Base-by-base conservation (phyloP, 345 rosid species). In the Moringa oleifera region DNA sequence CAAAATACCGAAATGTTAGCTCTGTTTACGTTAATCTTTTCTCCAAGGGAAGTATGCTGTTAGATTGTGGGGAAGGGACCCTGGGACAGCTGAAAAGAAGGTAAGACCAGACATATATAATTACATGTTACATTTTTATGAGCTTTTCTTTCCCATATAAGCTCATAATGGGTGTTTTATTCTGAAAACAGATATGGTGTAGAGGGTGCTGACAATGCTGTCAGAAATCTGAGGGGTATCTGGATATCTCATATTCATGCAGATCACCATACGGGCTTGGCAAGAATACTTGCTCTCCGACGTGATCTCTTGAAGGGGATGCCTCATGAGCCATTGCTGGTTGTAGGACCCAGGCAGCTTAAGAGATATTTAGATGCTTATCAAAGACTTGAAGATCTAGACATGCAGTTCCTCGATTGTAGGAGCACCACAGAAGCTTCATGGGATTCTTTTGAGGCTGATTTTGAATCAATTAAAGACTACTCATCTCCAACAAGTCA, bases 231-330 rank as follows among this genome's bases (percentile, higher is more conserved):
- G 61, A 79, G 71, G 63, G 90, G 86, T 57, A 80, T 86, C 62
- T 93, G 98, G 97, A 88, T 93, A 67, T 93, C 98, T 63, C 98
- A 93, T 57, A 93, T 90, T 75, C 98, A 93, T 49, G 97, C 97
- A 0, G 98, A 93, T 75, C 97, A 93, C 83, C 98, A 93, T 46
- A 68, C 89, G 0, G 98, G 94, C 71, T 70, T 93, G 67, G 90
- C 98, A 8, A 84, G 96, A 74, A 75, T 93, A 49, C 86, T 93
- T 62, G 83, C 98, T 70, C 83, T 86, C 47, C 73, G 97, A 57
- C 78, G 94, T 58, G 81, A 84, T 73, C 75, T 93, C 59, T 73
- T 93, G 72, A 80, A 83, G 73, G 85, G 73, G 19, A 71, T 53
- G 28, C 68, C 83, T 59, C 98, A 88, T 51, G 97, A 93, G 45